These are phyloP conservation scores for Fusarium sp. DNA, from an alignment of 2,329 filamentous ascomycete genomes.

Conservation along the genomic window DNA sequence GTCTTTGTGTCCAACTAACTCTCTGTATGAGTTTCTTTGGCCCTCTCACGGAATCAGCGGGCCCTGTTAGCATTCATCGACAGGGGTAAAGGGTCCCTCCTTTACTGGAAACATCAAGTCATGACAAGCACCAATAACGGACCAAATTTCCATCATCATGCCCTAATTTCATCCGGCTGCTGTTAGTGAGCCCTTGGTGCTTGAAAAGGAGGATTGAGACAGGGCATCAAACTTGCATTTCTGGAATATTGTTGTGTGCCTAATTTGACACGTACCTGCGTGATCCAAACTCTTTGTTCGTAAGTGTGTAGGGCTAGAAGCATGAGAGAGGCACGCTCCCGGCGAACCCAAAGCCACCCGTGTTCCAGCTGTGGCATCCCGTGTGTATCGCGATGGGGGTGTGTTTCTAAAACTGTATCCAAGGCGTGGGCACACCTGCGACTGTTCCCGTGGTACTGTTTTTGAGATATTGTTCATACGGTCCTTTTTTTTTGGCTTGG, in stretches of 20 bases:
- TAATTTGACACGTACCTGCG: conserved; percentile 32
- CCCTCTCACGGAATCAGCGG: conserved; percentile 19
- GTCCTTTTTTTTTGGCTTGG: conserved; percentile 18
- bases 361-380: conserved; percentile 28
- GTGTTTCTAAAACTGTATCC: conserved; percentile 26
- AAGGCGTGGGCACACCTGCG: conserved; percentile 11
- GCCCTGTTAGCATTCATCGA: conserved; percentile 17
- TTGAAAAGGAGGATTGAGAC: conserved; percentile 35
- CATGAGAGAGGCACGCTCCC: conserved; percentile 21
- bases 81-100: conserved; percentile 25
- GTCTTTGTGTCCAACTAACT: conserved; percentile 20
- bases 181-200: conserved; percentile 22
- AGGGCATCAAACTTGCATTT: conserved; percentile 24
- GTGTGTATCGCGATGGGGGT: conserved; percentile 29
- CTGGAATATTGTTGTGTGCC: conserved; percentile 27
- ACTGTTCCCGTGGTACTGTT: conserved; percentile 38
- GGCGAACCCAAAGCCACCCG: conserved; percentile 32
- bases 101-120: conserved; percentile 28
- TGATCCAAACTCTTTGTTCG: conserved; percentile 19
- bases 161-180: conserved; percentile 22
- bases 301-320: conserved; percentile 32
- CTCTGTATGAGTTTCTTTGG: conserved; percentile 15
- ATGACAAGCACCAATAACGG: conserved; percentile 16
- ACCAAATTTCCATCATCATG: conserved; percentile 38
- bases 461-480: conserved; percentile 26